Evolutionary conservation across 1,139 yeast species (phyloP), one percentile per base, ranked within the genome.

Genomic region (Kodamaea sp.): DNA sequence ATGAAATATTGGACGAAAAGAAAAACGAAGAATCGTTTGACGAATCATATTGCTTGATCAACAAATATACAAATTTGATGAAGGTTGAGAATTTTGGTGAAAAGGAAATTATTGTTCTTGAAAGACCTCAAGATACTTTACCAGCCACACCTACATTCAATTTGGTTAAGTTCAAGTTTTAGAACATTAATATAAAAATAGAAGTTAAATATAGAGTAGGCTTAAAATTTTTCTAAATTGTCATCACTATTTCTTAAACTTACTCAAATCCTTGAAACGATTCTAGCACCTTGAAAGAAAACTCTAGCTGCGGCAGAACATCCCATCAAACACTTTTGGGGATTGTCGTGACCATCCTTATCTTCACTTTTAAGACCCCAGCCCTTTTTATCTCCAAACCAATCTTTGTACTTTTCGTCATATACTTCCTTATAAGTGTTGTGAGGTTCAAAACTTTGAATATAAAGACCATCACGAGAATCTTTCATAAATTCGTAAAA

Each of bases 111-210:
- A 74, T 84, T 5, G 77, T 90, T 29, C 76, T 88, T 35, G 97
- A 90, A 60, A 76, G 92, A 57, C 94, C 95, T 10, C 70, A 75
- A 38, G 75, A 75, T 55, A 74, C 78, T 31, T 66, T 81, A 48
- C 76, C 84, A 31, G 68, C 77, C 31, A 75, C 81, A 25, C 83
- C 92, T 34, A 95, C 96, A 39, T 88, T 86, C 67, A 79, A 83
- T 60, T 65, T 84, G 50, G 82, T 84, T 45, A 81, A 81, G 58
- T 70, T 84, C 48, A 70, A 73, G 37, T 41, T 41, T 32, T 41
- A 36, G 20, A 48, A 66, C 84, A 43, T 81, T 64, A 42, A 38
- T 26, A 36, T 15, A 27, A 10, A n/a, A 11, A 12, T 27, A 27
- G 32, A 32, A 28, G 32, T 10, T 7, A 32, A 32, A 32, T 20